Conservation (phyloP, 768 basidiomycete genomes). For the Exsudoporus frostii region DNA sequence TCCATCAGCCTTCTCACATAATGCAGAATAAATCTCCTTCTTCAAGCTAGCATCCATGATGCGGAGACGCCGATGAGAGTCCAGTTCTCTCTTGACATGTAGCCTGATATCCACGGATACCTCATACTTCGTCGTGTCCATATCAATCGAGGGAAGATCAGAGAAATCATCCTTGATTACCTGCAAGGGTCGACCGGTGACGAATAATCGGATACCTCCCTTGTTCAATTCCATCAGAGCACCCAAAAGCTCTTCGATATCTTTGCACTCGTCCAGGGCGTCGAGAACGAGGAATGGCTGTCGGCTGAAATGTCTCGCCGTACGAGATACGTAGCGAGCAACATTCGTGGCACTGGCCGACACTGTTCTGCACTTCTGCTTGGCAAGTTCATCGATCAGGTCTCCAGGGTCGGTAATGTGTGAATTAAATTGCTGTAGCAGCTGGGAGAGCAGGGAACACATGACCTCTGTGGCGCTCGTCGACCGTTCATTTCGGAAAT, state of each 20-base stretch:
- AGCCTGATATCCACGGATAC: slow-evolving; percentile 3
- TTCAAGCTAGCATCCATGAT: not conserved
- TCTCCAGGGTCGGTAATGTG: not conserved
- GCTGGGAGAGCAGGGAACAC: slow-evolving; percentile 17
- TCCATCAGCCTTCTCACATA: slow-evolving; percentile 7
- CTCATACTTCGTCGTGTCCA: slow-evolving; percentile 1
- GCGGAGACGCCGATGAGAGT: slow-evolving; percentile 6
- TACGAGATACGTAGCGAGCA: slow-evolving; percentile 1
- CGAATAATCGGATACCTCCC: slow-evolving; percentile 1
- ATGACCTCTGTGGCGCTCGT: slow-evolving; percentile 9
- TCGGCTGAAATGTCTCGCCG: not conserved
- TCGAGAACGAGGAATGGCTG: slow-evolving; percentile 13
- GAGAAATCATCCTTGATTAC: slow-evolving; percentile 6
- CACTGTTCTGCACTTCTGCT: not conserved
- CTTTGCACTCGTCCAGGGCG: slow-evolving; percentile 17
- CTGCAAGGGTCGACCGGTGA: slow-evolving; percentile 12
- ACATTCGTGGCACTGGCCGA: not conserved
- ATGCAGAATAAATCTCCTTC: not conserved
- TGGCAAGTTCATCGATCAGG: not conserved
- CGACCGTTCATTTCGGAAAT: slow-evolving; percentile 14
- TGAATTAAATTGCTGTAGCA: not conserved
- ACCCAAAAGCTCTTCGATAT: not conserved
- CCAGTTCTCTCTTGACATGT: slow-evolving; percentile 7
- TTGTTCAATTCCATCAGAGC: not conserved
- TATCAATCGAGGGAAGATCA: not conserved